Percentiles rank a stretch among this genome's conserved stretches.
Evolutionary conservation across 169 alveolate species (phyloP).

Genomic region (Eimeria tenella): DNA sequence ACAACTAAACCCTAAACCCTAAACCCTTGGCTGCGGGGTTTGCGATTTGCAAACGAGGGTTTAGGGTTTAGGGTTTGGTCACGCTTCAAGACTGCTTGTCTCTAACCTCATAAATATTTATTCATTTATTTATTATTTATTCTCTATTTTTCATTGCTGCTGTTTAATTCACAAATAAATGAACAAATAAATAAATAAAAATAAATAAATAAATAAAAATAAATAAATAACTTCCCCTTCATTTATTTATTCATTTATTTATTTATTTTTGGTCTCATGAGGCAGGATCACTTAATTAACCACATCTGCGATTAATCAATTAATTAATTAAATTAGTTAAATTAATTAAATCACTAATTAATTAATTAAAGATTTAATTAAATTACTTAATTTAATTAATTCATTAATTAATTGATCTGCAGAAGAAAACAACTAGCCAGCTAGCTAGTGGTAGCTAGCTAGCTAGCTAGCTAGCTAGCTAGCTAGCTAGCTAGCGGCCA

Average conservation of each 20-base stretch:
- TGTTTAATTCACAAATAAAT: too few species aligned
- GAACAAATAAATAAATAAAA: background rate
- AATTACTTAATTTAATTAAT: background rate
- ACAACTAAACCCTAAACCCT: too few species aligned
- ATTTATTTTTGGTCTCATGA: background rate
- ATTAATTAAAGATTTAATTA: background rate
- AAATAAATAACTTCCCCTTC: background rate
- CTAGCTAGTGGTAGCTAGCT: too few species aligned
- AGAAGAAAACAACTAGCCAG: too few species aligned
- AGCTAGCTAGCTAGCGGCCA: too few species aligned
- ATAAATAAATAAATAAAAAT: background rate
- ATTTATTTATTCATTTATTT: background rate
- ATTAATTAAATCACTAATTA: too few species aligned
- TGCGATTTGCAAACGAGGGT: too few species aligned
- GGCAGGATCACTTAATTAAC: too few species aligned
- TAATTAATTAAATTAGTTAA: background rate
- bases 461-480: too few species aligned
- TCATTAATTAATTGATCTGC: background rate
- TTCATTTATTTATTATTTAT: background rate
- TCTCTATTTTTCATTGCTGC: too few species aligned
- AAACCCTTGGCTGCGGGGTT: too few species aligned
- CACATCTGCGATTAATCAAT: background rate
- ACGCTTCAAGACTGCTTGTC: background rate
- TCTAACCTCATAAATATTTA: background rate
- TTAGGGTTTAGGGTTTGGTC: background rate